Percentiles rank a stretch among this genome's conserved stretches.
These are phyloP conservation scores for Claviceps spartinae DNA, from an alignment of 2,329 filamentous ascomycete species.

Conservation along the genomic window DNA sequence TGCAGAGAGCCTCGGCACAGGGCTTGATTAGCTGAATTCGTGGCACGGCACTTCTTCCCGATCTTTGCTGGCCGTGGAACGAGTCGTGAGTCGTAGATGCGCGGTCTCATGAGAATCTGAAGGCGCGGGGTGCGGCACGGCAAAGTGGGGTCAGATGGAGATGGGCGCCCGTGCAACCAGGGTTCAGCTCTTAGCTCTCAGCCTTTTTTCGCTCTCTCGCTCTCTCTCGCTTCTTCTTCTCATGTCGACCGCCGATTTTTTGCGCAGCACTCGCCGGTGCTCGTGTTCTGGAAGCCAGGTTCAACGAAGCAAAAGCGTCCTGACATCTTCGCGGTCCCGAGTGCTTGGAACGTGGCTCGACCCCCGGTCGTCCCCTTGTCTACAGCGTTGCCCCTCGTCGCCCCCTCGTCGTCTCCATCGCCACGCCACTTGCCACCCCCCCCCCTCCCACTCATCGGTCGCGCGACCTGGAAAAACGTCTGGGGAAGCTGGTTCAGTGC, in stretches of 20 bases:
- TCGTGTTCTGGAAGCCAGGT: slow-evolving; percentile 2
- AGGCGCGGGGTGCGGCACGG: neutral
- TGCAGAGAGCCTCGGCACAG: neutral
- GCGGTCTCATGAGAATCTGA: neutral
- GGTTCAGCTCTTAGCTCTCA: neutral
- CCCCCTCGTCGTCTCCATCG: neutral
- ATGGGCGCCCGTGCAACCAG: neutral
- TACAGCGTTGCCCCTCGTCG: too few species aligned
- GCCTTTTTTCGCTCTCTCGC: neutral
- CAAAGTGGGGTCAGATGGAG: neutral
- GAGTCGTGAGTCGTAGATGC: neutral
- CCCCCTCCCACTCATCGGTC: neutral
- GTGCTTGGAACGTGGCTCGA: slow-evolving; percentile 4
- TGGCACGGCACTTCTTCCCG: too few species aligned
- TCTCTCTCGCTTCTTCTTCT: too few species aligned
- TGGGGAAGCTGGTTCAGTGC: neutral
- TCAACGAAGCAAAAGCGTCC: neutral
- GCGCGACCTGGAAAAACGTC: neutral
- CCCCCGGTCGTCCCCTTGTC: neutral
- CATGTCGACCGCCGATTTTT: neutral
- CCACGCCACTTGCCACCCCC: too few species aligned
- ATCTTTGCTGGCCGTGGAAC: neutral
- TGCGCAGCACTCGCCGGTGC: neutral
- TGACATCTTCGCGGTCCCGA: neutral
- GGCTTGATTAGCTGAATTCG: too few species aligned